phyloP scores from a whole-genome alignment of 345 rosid species.

The Noccaea caerulescens region DNA sequence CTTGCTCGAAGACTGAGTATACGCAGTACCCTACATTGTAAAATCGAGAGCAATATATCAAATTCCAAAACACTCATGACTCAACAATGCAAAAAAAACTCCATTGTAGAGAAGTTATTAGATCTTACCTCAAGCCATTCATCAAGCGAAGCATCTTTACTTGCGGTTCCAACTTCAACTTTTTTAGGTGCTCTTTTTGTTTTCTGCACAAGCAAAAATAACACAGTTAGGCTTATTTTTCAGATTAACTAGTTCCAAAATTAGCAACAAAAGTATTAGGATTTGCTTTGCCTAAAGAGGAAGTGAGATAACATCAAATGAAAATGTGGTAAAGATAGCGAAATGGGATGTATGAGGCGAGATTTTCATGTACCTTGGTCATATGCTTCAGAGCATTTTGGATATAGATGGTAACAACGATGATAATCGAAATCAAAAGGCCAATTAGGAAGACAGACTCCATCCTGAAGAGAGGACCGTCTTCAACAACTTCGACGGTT shows the following conservation, averaged over 20 bases:
- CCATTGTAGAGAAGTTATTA: background rate
- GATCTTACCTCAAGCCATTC: conserved; percentile 87
- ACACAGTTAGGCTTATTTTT: background rate
- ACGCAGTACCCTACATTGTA: conserved; percentile 72
- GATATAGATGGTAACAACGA: conserved; percentile 68
- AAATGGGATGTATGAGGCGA: background rate
- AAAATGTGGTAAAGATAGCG: background rate
- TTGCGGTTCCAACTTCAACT: conserved; percentile 85
- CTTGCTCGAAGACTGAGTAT: conserved; percentile 58
- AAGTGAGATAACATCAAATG: background rate
- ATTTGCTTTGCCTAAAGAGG: background rate
- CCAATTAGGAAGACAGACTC: conserved; percentile 89
- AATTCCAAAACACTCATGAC: background rate
- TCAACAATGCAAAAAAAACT: background rate
- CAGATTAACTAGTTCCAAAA: background rate
- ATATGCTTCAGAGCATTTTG: conserved; percentile 67
- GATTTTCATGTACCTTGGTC: conserved; percentile 61
- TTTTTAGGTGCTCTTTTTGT: conserved; percentile 76
- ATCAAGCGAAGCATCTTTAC: conserved; percentile 73
- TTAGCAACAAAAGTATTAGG: background rate
- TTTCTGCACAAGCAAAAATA: conserved; percentile 51
- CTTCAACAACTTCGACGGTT: conserved; percentile 89
- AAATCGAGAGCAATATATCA: background rate
- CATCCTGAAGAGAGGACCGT: conserved; percentile 72
- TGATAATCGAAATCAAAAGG: conserved; percentile 66